Conservation (phyloP, 2,329 filamentous ascomycete species). For the Alternaria sp. region DNA sequence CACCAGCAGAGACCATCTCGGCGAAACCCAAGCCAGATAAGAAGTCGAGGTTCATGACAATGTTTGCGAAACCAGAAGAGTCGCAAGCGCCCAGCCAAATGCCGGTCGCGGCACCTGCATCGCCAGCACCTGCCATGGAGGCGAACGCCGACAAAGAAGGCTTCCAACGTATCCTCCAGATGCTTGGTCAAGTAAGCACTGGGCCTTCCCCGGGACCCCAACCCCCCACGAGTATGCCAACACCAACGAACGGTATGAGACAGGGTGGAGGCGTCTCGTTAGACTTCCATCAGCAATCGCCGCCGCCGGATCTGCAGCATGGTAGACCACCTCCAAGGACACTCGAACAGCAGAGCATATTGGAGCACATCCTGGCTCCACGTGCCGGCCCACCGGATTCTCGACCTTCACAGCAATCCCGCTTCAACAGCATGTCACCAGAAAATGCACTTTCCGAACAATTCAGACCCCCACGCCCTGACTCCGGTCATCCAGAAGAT, state of each 20-base stretch:
- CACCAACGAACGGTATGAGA: slow-evolving; percentile 35
- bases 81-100: slow-evolving; percentile 22
- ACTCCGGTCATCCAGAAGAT: slow-evolving; percentile 38
- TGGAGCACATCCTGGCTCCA: slow-evolving; percentile 45
- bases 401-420: slow-evolving; percentile 36
- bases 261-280: slow-evolving; percentile 40
- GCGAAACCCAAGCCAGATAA: slow-evolving; percentile 65
- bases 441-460: slow-evolving; percentile 40
- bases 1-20: slow-evolving; percentile 28
- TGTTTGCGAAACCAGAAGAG: slow-evolving; percentile 59
- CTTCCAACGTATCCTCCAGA: slow-evolving; percentile 81
- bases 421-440: slow-evolving; percentile 46
- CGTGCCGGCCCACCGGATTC: slow-evolving; percentile 38
- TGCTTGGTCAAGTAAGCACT: slow-evolving; percentile 66
- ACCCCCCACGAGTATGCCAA: slow-evolving; percentile 27
- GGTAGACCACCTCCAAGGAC: slow-evolving; percentile 34
- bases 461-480: slow-evolving; percentile 38
- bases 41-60: slow-evolving; percentile 84
- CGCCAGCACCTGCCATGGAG: slow-evolving; percentile 41
- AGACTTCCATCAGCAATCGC: slow-evolving; percentile 42
- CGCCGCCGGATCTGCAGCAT: slow-evolving; percentile 36
- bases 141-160: slow-evolving; percentile 78
- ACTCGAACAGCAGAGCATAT: slow-evolving; percentile 43
- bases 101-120: slow-evolving; percentile 21
- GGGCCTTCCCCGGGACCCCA: slow-evolving; percentile 20